Evolutionary conservation across 129 eudicot species (phyloP), one percentile per base, ranked within the genome.

Genomic region (Tagetes patula): DNA sequence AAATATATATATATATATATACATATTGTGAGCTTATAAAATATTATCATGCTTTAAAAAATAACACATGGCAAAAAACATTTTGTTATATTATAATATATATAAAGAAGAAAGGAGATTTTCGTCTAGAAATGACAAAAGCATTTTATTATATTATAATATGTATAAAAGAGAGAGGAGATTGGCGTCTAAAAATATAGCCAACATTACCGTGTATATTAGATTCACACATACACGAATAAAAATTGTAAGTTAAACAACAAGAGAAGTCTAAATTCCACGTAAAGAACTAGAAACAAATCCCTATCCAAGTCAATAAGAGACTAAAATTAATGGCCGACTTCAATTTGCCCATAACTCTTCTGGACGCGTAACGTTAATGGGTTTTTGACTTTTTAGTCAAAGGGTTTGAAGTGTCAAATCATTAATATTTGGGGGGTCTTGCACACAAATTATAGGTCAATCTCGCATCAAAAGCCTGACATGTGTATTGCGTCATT

Each of bases 331-430:
- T 75, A 37, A 32, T 61, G 76, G 27, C 71, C 81, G 81, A 70
- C 81, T 70, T 62, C 33, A 32, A 40, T 14, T 53, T 8, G 31
- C 43, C 55, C 67, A 33, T 63, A 61, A 6, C 66, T 50, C 77
- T 63, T 52, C 50, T 58, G 38, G 68, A 78, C 82, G 82, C 82
- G 77, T 71, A 63, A 30, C 20, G 49, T 62, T 50, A 78, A 73
- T 78, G 82, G 71, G 65, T 64, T 71, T 49, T 61, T 48, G 62
- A 62, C 77, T 70, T 70, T 71, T 63, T 33, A 27, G 71, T 71
- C 77, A 70, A 70, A 78, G 67, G 42, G 67, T 42, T 78, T 71
- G 65, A 71, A 53, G 82, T 63, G 77, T 78, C 82, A 53, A 78
- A 33, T 70, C 71, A 52, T 45, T 9, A 62, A 63, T 9, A 71